Evolutionary conservation across 495 filamentous ascomycete species (phyloP), one percentile per base, ranked within the genome.

Genomic region (Choiromyces venosus): DNA sequence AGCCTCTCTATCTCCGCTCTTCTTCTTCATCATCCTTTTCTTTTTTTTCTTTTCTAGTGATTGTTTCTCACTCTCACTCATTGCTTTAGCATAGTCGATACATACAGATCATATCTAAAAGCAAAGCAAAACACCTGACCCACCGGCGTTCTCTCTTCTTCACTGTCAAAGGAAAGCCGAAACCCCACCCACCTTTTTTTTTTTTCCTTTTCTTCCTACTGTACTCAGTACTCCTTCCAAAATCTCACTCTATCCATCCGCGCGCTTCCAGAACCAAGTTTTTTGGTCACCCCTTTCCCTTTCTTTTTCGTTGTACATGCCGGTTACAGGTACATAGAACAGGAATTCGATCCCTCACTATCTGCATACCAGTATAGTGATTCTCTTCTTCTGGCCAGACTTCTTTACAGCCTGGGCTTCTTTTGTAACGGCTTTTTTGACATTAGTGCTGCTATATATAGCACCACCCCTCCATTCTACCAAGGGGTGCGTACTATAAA

Each of bases 221-320:
- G 68, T 75, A 37, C 46, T 25, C 56, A n/a, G n/a, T 52, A 4
- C 21, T 52, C 44, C 66, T 7, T 67, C 38, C 33, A 7, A 36
- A 67, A 37, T 40, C 66, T 21, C 66, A 12, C 21, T 18, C 42
- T 8, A 21, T 29, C 64, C 75, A 74, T 65, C 76, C 76, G 74
- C 75, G 75, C 75, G 75, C 75, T 77, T 77, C 75, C 75, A 74
- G 67, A 75, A 52, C 44, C 42, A 46, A 21, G n/a, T 46, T 46
- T 46, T 16, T 21, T 46, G 19, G 42, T n/a, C 18, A 18, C 21
- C 42, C 42, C 19, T 46, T n/a, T 21, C 19, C 19, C n/a, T 35
- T 61, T 52, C 37, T 12, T 29, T 36, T 33, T 39, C 18, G 36
- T 18, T 44, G 39, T 67, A 33, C 39, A 39, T 66, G n/a, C 46